Conservation (phyloP, 1,284 basidiomycete genomes). For the Earliella scabrosa region DNA sequence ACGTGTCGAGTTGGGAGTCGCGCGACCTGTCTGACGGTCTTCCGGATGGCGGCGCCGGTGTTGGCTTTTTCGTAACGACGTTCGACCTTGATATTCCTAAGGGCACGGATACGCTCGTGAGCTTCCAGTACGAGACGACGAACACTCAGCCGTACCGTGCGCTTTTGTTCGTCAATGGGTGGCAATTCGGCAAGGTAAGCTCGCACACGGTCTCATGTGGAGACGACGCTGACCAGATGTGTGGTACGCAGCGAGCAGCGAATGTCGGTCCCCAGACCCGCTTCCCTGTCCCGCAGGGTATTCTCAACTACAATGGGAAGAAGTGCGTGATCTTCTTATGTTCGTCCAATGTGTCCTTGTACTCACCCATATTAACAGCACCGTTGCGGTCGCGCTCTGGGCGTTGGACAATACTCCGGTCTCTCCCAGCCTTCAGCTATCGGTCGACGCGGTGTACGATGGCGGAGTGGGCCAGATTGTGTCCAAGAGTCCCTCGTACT, state of each 20-base stretch:
- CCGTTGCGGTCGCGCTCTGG: slow-evolving; percentile 76
- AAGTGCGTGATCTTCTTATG: slow-evolving; percentile 70
- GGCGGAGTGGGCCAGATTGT: slow-evolving; percentile 65
- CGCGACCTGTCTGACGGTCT: slow-evolving; percentile 63
- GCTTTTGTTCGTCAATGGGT: slow-evolving; percentile 79
- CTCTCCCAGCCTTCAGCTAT: slow-evolving; percentile 56
- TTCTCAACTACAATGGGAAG: slow-evolving; percentile 68
- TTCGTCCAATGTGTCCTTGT: not conserved
- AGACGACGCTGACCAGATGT: not conserved
- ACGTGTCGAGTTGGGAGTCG: slow-evolving; percentile 54
- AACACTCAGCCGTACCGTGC: slow-evolving; percentile 64
- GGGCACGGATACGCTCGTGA: slow-evolving; percentile 65
- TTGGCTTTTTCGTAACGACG: slow-evolving; percentile 83
- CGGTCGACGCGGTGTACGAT: slow-evolving; percentile 61
- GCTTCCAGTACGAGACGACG: slow-evolving; percentile 60
- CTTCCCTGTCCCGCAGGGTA: slow-evolving; percentile 78
- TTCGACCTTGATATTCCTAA: slow-evolving; percentile 63
- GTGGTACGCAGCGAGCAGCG: slow-evolving; percentile 30
- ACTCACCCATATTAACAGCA: slow-evolving; percentile 44
- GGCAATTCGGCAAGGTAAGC: slow-evolving; percentile 84
- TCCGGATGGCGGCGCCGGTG: slow-evolving; percentile 58
- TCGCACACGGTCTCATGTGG: too few species aligned
- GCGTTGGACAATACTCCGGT: slow-evolving; percentile 55
- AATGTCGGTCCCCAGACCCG: slow-evolving; percentile 65
- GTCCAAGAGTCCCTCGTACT: slow-evolving; percentile 54